Base-by-base conservation (phyloP, 371 early-diverging fungal species). In the Mortierella sp. region DNA sequence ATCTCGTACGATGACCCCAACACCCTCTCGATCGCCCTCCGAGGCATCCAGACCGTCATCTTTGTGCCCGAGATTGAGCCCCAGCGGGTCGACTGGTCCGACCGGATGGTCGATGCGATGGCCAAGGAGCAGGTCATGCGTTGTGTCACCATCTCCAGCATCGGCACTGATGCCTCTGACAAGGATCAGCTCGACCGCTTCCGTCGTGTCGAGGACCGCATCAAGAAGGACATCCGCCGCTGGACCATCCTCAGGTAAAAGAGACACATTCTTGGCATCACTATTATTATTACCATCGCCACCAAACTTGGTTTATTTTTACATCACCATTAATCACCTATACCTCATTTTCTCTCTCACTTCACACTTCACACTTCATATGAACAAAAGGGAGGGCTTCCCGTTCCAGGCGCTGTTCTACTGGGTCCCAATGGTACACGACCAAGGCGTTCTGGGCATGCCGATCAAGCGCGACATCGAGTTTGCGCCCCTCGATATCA, bases 161-260 rank as follows among this genome's bases (percentile, higher is more conserved):
- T 81, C 44, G 81, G 81, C 16, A 74, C 81, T 19, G 81, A 81
- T 53, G 81, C 71, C 10, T 9, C 53, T 4, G 71, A 81, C 5
- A 76, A 77, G 29, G 71, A 70, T 7, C 73, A 80, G 6, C 70
- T 80, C 9, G 31, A 63, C 24, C 70, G 71, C 44, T 76, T 70
- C 58, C 47, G 40, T 0, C 68, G 44, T 7, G 63, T 66, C 14
- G 81, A 80, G 41, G 81, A 80, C 41, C 68, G 66, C 24, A 71
- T 80, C 53, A 67, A 61, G 55, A 66, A n/a, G 5, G 45, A 61
- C n/a, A 70, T 70, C 2, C 73, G 63, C 14, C 70, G 68, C 37
- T 80, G 77, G 81, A 80, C 76, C 37, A 73, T 80, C 11, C 48
- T 80, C 63, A 68, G 81, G 81, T 80, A 71, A 8, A 4, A 16